Evolutionary conservation across 768 basidiomycete species (phyloP).

Genomic region (Crepidotus variabilis): DNA sequence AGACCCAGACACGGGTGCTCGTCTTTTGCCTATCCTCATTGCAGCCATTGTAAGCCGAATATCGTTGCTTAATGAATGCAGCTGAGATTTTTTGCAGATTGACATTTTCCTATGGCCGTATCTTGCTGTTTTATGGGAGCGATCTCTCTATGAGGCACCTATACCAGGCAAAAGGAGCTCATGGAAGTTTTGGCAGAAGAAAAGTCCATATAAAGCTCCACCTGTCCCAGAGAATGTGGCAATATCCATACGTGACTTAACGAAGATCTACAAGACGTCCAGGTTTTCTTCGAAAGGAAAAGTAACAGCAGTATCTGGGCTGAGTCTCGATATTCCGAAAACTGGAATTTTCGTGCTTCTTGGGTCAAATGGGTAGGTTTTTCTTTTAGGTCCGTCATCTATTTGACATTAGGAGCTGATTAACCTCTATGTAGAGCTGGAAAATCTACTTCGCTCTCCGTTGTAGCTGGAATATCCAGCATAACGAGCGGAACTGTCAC

Average conservation of each 20-base stretch:
- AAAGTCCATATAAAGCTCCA: conserved; percentile 5
- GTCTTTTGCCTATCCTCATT: conserved; percentile 55
- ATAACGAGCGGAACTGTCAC: conserved; percentile 55
- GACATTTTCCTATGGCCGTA: conserved; percentile 74
- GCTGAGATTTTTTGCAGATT: conserved; percentile 38
- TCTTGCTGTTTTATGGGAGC: conserved; percentile 57
- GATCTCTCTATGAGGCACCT: conserved; percentile 55
- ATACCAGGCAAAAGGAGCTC: conserved; percentile 27
- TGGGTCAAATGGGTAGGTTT: conserved; percentile 62
- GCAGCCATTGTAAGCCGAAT: conserved; percentile 52
- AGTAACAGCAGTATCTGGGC: conserved; percentile 62
- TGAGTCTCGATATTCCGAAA: conserved; percentile 67
- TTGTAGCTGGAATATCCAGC: conserved; percentile 60
- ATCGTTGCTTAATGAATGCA: background rate
- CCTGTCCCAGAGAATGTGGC: conserved; percentile 39
- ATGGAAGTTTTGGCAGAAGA: conserved; percentile 33
- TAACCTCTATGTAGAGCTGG: conserved; percentile 50
- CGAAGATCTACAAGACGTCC: conserved; percentile 54
- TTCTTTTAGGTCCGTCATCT: background rate
- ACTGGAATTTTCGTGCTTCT: conserved; percentile 74
- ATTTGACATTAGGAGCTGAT: conserved; percentile 4
- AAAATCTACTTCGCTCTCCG: conserved; percentile 69
- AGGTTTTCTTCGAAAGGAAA: conserved; percentile 40
- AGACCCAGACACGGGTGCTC: conserved; percentile 58
- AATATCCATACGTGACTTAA: conserved; percentile 58